phyloP scores from a whole-genome alignment of 352 stramenopile species.

The Phytophthora cryptogea region DNA sequence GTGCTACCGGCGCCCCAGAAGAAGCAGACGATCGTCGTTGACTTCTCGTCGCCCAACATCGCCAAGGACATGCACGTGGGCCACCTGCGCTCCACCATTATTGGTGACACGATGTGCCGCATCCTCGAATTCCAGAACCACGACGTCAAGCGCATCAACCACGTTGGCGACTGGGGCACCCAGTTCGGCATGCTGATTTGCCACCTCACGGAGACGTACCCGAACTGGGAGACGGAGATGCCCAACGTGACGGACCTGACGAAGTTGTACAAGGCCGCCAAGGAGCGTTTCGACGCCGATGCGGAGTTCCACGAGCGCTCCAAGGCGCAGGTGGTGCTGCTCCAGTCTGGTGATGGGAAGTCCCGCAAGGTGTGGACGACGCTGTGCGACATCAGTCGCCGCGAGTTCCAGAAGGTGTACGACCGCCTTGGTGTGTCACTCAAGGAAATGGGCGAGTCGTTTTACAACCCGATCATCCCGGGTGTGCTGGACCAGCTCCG shows the following conservation, averaged over 20 bases:
- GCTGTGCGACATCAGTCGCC: conserved; percentile 83
- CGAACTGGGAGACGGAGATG: conserved; percentile 89
- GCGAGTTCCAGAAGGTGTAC: conserved; percentile 89
- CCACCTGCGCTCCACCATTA: conserved; percentile 92
- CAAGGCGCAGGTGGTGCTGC: conserved; percentile 96
- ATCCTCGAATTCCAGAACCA: conserved; percentile 89
- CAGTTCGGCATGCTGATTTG: conserved; percentile 99
- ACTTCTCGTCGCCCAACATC: conserved; percentile 90
- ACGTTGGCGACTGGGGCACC: conserved; percentile 87
- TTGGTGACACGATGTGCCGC: conserved; percentile 85
- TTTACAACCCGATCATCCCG: conserved; percentile 89
- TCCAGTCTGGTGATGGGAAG: conserved; percentile 94
- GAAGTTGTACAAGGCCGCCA: conserved; percentile 86
- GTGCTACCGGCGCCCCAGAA: conserved; percentile 84
- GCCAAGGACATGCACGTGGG: conserved; percentile 91
- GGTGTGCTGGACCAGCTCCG: conserved; percentile 90
- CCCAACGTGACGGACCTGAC: conserved; percentile 98
- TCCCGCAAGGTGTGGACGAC: conserved; percentile 85
- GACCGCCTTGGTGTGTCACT: conserved; percentile 76
- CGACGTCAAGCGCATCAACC: conserved; percentile 84
- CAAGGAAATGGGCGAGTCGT: conserved; percentile 84
- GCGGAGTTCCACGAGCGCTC: conserved; percentile 96
- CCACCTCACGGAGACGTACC: conserved; percentile 98
- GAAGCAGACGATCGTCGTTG: conserved; percentile 72
- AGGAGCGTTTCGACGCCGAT: conserved; percentile 97